These are phyloP conservation scores for Astragalus glycyphyllos DNA, from an alignment of 306 rosid species.

Conservation along the genomic window DNA sequence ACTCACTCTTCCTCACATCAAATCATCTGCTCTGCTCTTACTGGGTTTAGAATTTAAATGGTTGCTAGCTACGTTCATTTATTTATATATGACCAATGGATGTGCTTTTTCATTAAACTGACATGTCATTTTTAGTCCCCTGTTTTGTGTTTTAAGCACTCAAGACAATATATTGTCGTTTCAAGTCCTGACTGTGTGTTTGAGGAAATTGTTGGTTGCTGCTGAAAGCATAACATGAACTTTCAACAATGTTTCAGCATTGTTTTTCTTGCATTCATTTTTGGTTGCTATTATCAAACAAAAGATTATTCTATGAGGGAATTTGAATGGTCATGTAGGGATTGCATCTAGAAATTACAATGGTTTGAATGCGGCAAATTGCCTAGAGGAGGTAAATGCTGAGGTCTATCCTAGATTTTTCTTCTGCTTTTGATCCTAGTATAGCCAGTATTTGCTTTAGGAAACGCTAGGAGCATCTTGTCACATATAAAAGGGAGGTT, in stretches of 20 bases:
- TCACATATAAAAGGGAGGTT: background rate
- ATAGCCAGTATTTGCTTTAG: background rate
- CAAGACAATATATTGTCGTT: too few species aligned
- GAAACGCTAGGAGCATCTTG: background rate
- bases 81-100: too few species aligned
- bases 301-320: background rate
- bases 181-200: background rate
- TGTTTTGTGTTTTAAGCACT: too few species aligned
- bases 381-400: background rate
- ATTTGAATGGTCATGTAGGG: background rate
- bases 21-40: too few species aligned
- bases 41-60: too few species aligned
- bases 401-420: background rate
- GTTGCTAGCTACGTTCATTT: too few species aligned
- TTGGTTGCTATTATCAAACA: background rate
- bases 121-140: too few species aligned
- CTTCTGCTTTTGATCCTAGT: background rate
- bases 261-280: conserved; percentile 1
- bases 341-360: background rate
- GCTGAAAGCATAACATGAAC: background rate
- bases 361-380: background rate
- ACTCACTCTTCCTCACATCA: background rate
- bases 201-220: background rate
- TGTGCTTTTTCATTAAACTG: too few species aligned
- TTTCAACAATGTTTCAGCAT: background rate